Conservation (phyloP, 768 basidiomycete genomes). For the Rossbeevera mucosa region DNA sequence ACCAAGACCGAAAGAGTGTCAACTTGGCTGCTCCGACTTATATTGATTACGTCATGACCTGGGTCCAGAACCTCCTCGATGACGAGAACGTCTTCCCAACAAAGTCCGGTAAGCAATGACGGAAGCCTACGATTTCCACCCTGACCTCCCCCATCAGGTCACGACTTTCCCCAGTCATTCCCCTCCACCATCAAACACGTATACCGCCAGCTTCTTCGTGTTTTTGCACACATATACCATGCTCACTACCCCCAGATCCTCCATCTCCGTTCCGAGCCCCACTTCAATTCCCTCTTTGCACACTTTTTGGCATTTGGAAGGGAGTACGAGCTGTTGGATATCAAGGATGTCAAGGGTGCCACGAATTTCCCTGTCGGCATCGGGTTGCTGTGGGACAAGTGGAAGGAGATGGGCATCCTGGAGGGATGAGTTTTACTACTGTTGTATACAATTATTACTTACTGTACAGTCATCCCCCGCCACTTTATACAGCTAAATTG, state of each 20-base stretch:
- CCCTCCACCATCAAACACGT: conserved; percentile 89
- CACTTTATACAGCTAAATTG: too few species aligned
- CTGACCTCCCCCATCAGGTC: conserved; percentile 48
- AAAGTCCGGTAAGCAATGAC: conserved; percentile 67
- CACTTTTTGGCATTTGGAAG: conserved; percentile 95
- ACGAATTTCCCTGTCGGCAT: conserved; percentile 60
- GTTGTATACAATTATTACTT: background rate
- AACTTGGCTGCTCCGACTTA: conserved; percentile 90
- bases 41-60: conserved; percentile 97
- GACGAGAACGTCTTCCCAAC: conserved; percentile 95
- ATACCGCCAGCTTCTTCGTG: conserved; percentile 93
- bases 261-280: conserved; percentile 89
- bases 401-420: conserved; percentile 82
- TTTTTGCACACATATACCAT: conserved; percentile 97
- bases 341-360: conserved; percentile 80
- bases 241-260: conserved; percentile 89
- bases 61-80: conserved; percentile 89
- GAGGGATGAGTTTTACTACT: conserved; percentile 35
- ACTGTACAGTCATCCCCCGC: conserved; percentile 16
- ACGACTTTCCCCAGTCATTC: conserved; percentile 83
- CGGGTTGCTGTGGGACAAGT: conserved; percentile 80
- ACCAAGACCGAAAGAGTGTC: conserved; percentile 84
- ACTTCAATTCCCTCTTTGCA: conserved; percentile 96
- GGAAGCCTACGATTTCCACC: background rate
- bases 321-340: conserved; percentile 88